Conservation (phyloP, 2,329 filamentous ascomycete genomes). For the Ascosphaera pollenicola region DNA sequence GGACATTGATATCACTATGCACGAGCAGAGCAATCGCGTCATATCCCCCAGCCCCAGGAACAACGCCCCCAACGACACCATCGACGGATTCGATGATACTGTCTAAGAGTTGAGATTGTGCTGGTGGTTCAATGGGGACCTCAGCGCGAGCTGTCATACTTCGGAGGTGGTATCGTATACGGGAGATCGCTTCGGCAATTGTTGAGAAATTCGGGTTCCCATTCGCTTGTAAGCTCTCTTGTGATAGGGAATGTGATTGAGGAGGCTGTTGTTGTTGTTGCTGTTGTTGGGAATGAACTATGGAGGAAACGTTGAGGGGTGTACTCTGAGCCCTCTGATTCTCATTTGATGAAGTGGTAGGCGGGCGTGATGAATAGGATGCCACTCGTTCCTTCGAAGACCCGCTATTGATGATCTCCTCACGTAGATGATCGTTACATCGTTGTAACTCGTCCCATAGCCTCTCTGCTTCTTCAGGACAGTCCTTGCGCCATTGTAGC, state of each 20-base stretch:
- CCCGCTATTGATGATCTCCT: conserved; percentile 33
- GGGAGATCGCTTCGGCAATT: conserved; percentile 29
- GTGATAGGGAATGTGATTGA: not conserved
- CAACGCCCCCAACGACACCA: conserved; percentile 76
- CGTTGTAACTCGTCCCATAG: conserved; percentile 58
- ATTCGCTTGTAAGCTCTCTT: conserved; percentile 7
- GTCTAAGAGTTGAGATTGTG: conserved; percentile 70
- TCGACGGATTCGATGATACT: conserved; percentile 40
- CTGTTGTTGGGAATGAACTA: not conserved
- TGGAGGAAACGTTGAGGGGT: not conserved
- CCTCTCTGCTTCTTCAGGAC: conserved; percentile 38
- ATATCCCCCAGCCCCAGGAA: conserved; percentile 82
- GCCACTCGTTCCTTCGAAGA: not conserved
- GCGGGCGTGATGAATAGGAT: not conserved
- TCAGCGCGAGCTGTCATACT: conserved; percentile 51
- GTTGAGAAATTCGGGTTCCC: conserved; percentile 24
- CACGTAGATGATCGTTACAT: conserved; percentile 49
- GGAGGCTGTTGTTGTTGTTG: not conserved
- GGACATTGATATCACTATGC: conserved; percentile 45
- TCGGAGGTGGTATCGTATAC: conserved; percentile 40
- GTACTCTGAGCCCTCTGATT: not conserved
- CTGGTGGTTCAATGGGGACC: conserved; percentile 72
- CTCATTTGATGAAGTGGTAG: not conserved
- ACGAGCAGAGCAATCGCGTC: conserved; percentile 73
- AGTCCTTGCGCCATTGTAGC: conserved; percentile 52